phyloP scores from a whole-genome alignment of 2,329 filamentous ascomycete species.

The Beauveria asiatica region DNA sequence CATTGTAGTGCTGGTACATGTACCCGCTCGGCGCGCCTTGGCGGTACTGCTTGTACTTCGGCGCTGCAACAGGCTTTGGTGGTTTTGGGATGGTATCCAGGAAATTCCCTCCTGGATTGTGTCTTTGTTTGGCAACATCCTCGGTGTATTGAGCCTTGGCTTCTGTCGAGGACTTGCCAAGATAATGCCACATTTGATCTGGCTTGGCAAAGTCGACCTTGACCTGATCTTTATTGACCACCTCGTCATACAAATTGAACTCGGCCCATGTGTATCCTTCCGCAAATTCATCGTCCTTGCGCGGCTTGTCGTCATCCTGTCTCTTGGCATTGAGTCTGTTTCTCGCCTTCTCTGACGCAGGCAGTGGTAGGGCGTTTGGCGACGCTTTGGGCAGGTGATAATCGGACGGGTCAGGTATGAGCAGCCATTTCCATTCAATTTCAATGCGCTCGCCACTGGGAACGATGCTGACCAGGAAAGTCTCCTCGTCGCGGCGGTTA shows the following conservation, averaged over 20 bases:
- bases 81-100: slow-evolving; percentile 58
- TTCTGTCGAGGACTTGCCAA: slow-evolving; percentile 80
- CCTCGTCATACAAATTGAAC: slow-evolving; percentile 58
- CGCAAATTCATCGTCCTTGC: slow-evolving; percentile 58
- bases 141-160: slow-evolving; percentile 87
- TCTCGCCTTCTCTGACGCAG: slow-evolving; percentile 51
- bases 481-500: slow-evolving; percentile 68
- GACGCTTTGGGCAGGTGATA: slow-evolving; percentile 69
- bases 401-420: slow-evolving; percentile 63
- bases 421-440: slow-evolving; percentile 76
- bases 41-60: slow-evolving; percentile 18
- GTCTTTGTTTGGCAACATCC: slow-evolving; percentile 48
- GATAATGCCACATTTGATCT: slow-evolving; percentile 79
- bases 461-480: slow-evolving; percentile 70
- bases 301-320: slow-evolving; percentile 51
- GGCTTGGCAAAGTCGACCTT: slow-evolving; percentile 65
- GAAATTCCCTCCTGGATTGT: slow-evolving; percentile 65
- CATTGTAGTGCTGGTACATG: slow-evolving; percentile 12
- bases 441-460: slow-evolving; percentile 72
- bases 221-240: slow-evolving; percentile 50
- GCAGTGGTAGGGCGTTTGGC: slow-evolving; percentile 61
- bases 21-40: slow-evolving; percentile 22
- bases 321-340: slow-evolving; percentile 61
- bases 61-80: slow-evolving; percentile 26
- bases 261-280: slow-evolving; percentile 68